These are phyloP conservation scores for Pterocarpus santalinus DNA, from an alignment of 306 rosid species.

Conservation along the genomic window DNA sequence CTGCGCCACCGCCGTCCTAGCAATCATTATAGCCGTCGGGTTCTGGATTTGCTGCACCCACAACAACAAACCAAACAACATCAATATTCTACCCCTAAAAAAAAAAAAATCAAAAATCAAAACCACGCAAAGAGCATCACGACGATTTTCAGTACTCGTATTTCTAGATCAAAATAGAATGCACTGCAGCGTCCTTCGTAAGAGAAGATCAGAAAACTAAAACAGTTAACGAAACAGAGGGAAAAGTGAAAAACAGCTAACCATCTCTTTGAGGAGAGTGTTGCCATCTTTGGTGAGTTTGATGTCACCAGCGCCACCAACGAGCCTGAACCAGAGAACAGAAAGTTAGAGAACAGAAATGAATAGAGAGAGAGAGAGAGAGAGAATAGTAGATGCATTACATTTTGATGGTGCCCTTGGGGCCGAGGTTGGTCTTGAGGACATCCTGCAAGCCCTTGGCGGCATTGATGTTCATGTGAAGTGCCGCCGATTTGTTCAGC, in stretches of 20 bases:
- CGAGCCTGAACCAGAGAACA: constrained; percentile 68
- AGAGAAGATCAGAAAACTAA: background rate
- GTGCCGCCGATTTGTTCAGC: constrained; percentile 96
- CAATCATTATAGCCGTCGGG: constrained; percentile 99
- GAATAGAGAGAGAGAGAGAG: background rate
- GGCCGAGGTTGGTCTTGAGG: constrained; percentile 93
- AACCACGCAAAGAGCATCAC: background rate
- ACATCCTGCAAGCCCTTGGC: constrained; percentile 98
- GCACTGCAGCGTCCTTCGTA: background rate
- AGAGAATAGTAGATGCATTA: background rate
- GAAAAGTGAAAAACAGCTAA: constrained; percentile 21
- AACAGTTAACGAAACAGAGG: background rate
- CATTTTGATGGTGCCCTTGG: constrained; percentile 98
- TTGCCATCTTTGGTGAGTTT: constrained; percentile 98
- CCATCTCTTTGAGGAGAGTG: constrained; percentile 97
- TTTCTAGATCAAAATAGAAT: no score
- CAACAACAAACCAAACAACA: background rate
- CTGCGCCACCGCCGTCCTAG: constrained; percentile 96
- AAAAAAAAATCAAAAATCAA: background rate
- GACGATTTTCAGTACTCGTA: no score
- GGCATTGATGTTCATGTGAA: constrained; percentile 96
- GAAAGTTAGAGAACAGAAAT: background rate
- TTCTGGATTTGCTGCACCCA: constrained; percentile 91
- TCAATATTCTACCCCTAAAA: background rate
- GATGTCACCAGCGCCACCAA: constrained; percentile 97